These are phyloP conservation scores for Withania somnifera DNA, from an alignment of 305 asterid genomes.

Conservation along the genomic window DNA sequence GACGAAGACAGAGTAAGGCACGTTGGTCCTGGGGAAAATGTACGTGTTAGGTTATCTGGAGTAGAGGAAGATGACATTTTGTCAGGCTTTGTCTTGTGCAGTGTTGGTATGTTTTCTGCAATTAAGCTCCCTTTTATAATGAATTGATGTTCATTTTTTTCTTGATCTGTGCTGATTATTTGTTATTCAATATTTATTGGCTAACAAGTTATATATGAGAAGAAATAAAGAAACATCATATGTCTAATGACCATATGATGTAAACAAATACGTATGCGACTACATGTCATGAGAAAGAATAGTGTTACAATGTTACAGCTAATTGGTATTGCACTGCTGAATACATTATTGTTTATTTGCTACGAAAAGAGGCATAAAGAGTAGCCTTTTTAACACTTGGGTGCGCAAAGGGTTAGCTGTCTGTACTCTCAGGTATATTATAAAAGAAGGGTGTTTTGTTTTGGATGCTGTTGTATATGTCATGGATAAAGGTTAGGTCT, in stretches of 20 bases:
- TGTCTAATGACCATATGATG: neutral
- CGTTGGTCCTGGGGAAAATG: slow-evolving; percentile 97
- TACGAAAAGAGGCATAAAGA: neutral
- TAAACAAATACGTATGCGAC: neutral
- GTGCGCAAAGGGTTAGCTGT: neutral
- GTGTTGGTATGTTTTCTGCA: slow-evolving; percentile 43
- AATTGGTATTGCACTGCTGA: neutral
- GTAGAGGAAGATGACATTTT: slow-evolving; percentile 86
- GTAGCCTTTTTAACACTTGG: neutral
- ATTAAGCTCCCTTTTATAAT: neutral
- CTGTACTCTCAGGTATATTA: neutral
- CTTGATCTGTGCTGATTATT: neutral
- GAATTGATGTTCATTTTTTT: neutral
- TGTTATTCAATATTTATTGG: neutral
- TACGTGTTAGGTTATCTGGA: slow-evolving; percentile 87
- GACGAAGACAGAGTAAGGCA: slow-evolving; percentile 72
- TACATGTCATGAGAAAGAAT: neutral
- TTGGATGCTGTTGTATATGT: neutral
- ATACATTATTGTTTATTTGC: neutral
- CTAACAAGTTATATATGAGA: neutral
- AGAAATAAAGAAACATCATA: neutral
- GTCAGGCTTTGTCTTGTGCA: slow-evolving; percentile 68
- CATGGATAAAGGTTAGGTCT: neutral
- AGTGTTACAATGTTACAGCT: neutral
- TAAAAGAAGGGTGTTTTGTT: neutral